Conservation (phyloP, 306 rosid genomes). For the Pyrus betulifolia region DNA sequence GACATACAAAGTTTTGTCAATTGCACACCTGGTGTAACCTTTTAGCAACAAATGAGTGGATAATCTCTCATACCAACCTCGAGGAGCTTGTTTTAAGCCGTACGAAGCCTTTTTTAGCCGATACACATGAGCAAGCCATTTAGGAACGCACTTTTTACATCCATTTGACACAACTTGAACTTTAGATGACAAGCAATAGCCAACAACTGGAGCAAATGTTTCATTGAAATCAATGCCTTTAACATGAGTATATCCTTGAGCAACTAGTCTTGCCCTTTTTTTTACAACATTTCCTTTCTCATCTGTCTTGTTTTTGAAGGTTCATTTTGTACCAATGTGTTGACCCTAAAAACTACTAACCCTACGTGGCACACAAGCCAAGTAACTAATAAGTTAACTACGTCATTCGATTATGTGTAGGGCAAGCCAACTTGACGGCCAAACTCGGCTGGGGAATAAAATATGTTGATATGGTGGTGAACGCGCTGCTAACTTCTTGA, state of each 20-base stretch:
- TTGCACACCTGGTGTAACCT: background rate
- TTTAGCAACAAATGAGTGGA: background rate
- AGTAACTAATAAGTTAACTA: no score
- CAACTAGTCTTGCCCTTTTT: background rate
- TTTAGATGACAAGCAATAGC: background rate
- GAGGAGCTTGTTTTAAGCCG: background rate
- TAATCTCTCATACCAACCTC: background rate
- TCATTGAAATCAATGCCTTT: background rate
- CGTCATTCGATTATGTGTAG: no score
- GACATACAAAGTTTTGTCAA: background rate
- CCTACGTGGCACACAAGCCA: no score
- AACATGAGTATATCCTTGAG: background rate
- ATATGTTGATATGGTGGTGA: no score
- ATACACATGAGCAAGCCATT: background rate
- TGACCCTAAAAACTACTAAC: no score
- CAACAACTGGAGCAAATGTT: background rate
- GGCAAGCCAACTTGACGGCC: no score
- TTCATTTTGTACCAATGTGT: background rate
- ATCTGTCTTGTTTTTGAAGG: background rate
- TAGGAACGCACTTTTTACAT: background rate
- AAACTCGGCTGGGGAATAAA: no score
- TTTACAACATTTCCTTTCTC: background rate
- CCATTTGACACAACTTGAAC: background rate
- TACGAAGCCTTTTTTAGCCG: background rate
- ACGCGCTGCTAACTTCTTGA: no score